Base-by-base conservation (phyloP, 2,329 filamentous ascomycete genomes). In the Cordyceps sp. region DNA sequence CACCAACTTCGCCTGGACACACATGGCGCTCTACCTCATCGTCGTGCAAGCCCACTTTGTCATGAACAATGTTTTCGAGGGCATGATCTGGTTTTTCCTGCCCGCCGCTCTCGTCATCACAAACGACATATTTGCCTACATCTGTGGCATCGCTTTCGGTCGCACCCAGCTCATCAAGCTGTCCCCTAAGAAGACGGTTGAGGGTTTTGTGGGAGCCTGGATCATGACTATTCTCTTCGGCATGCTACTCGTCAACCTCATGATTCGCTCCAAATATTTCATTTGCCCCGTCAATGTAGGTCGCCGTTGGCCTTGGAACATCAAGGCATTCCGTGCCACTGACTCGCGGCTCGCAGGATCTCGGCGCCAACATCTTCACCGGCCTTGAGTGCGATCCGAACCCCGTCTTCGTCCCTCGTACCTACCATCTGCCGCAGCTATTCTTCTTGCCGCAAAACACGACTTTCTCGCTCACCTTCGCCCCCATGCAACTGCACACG, bases 51-150 rank as follows among this genome's bases (percentile, higher is more conserved):
- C 90, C 12, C 90, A 98, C 55, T 98, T 98, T 55, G 84, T 96
- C 61, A 96, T 98, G 83, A 98, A 98, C 69, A 98, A 98, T 58
- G 80, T 98, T 42, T 92, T 98, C 46, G 90, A 98, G 61, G 90
- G 90, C 61, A 85, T 98, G 81, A 93, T 98, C 53, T 98, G 90
- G 90, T 96, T 98, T 66, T 94, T 96, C 69, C 61, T 98, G 28
- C 90, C 90, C 7, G 86, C 84, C 7, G 78, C 84, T 33, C 71
- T 98, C 45, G 90, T 98, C 53, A 93, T 98, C 52, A 94, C 83
- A 40, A 98, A 98, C 56, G 90, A 98, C 52, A 98, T 98, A 41
- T 96, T 92, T 48, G 90, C 90, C 46, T 98, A 98, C 54, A 75
- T 98, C 38, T 94, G 86, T 54, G 90, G 90, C 37, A 96, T 98